Evolutionary conservation across 257 asterid species (phyloP).

Genomic region (Solanum verrucosum): DNA sequence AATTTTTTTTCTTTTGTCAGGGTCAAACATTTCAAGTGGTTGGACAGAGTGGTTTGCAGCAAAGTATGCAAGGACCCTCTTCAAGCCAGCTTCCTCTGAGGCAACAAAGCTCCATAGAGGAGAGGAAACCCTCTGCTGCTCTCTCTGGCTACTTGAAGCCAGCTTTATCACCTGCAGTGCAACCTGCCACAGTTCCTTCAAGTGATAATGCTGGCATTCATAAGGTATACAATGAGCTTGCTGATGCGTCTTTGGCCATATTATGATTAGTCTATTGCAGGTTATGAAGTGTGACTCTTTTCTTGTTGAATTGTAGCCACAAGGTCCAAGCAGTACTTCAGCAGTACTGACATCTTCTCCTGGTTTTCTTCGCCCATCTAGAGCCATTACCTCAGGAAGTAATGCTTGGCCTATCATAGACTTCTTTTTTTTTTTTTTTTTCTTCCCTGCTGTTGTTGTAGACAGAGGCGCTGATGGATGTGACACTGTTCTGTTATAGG

Average conservation of each 20-base stretch:
- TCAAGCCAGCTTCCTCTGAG: slow-evolving; percentile 52
- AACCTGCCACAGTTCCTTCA: slow-evolving; percentile 29
- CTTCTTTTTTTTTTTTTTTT: background rate
- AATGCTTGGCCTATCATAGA: slow-evolving; percentile 3
- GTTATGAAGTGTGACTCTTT: slow-evolving; percentile 4
- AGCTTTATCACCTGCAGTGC: slow-evolving; percentile 41
- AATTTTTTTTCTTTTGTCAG: background rate
- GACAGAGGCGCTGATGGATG: background rate
- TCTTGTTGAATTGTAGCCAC: slow-evolving; percentile 41
- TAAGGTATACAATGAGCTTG: slow-evolving; percentile 49
- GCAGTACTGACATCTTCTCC: slow-evolving; percentile 46
- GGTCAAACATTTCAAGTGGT: slow-evolving; percentile 34
- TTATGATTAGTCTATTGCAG: background rate
- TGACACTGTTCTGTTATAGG: slow-evolving; percentile 27
- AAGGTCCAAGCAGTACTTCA: slow-evolving; percentile 32
- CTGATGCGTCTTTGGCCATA: background rate
- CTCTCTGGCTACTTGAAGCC: slow-evolving; percentile 54
- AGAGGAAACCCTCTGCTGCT: slow-evolving; percentile 44
- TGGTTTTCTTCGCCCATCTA: slow-evolving; percentile 56
- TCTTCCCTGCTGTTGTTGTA: background rate
- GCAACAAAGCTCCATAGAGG: slow-evolving; percentile 48
- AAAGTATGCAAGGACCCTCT: slow-evolving; percentile 46
- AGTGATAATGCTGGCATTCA: slow-evolving; percentile 48
- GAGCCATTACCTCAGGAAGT: slow-evolving; percentile 66
- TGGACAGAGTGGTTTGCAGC: slow-evolving; percentile 46